Percentiles rank a stretch among this genome's conserved stretches.
Conservation (phyloP, 495 filamentous ascomycete species). For the Xylaria grammica region DNA sequence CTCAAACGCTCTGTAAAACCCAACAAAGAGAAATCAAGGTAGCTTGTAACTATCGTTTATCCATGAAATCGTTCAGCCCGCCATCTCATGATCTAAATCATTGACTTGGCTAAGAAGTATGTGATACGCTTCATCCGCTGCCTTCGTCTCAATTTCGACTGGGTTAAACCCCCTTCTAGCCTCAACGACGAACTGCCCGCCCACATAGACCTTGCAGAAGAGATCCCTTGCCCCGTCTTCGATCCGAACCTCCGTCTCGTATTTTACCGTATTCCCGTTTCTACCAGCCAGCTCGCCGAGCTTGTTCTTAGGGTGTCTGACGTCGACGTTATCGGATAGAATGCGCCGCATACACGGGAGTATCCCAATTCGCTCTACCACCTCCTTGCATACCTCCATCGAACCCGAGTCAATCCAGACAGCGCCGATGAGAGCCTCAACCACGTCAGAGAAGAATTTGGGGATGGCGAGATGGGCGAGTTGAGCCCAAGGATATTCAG, state of each 20-base stretch:
- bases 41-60: not conserved
- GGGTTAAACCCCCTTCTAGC: slow-evolving; percentile 52
- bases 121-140: slow-evolving; percentile 54
- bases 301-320: slow-evolving; percentile 77
- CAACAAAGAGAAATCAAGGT: not conserved
- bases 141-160: slow-evolving; percentile 63
- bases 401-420: slow-evolving; percentile 83
- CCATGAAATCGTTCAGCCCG: slow-evolving; percentile 2
- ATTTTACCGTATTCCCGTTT: slow-evolving; percentile 55
- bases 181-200: slow-evolving; percentile 49
- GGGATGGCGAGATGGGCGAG: slow-evolving; percentile 68
- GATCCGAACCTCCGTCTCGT: slow-evolving; percentile 40
- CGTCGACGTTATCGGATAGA: slow-evolving; percentile 61
- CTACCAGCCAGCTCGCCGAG: slow-evolving; percentile 59
- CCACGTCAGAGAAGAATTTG: slow-evolving; percentile 86
- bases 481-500: slow-evolving; percentile 74
- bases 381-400: slow-evolving; percentile 56
- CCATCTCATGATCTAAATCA: not conserved
- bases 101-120: slow-evolving; percentile 15
- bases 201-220: slow-evolving; percentile 58
- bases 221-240: slow-evolving; percentile 36
- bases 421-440: slow-evolving; percentile 83
- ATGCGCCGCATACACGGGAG: slow-evolving; percentile 66
- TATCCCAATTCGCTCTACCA: slow-evolving; percentile 70
- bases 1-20: not conserved